A percentile compares a stretch with the other conserved stretches of the same genome.
Evolutionary conservation across 1,284 basidiomycete species (phyloP).

Genomic region (Pyrrhoderma lamaoense): DNA sequence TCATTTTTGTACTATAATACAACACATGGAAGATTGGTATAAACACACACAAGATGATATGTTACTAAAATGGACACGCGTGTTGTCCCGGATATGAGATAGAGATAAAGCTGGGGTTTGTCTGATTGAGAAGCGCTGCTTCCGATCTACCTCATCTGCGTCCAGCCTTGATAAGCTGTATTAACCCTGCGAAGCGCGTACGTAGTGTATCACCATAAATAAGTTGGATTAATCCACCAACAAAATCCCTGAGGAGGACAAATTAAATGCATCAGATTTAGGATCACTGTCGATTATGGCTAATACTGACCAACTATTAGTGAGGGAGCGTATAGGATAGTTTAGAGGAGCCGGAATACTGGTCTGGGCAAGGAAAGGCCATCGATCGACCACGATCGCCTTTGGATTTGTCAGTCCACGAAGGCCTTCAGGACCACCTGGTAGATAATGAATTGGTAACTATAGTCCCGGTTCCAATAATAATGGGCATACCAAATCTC

Average conservation of each 20-base stretch:
- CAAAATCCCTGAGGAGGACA: slow-evolving; percentile 66
- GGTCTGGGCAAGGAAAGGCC: slow-evolving; percentile 78
- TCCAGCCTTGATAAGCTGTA: slow-evolving; percentile 27
- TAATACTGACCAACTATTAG: slow-evolving; percentile 70
- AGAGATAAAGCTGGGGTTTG: no score
- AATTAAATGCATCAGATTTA: slow-evolving; percentile 1
- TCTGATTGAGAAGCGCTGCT: no score
- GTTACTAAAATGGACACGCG: background rate
- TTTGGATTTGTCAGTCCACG: slow-evolving; percentile 83
- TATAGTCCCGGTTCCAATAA: slow-evolving; percentile 15
- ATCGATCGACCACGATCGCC: slow-evolving; percentile 78
- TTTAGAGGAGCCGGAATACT: slow-evolving; percentile 80
- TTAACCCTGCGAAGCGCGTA: slow-evolving; percentile 48
- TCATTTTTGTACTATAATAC: no score
- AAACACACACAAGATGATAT: background rate
- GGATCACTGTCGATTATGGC: slow-evolving; percentile 15
- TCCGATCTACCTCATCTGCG: slow-evolving; percentile 2
- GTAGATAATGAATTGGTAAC: slow-evolving; percentile 33
- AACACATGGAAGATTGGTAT: no score
- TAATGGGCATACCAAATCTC: slow-evolving; percentile 57
- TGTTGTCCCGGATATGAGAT: no score
- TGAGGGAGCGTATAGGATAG: slow-evolving; percentile 78
- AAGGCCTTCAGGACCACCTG: slow-evolving; percentile 79
- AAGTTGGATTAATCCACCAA: slow-evolving; percentile 65
- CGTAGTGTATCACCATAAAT: slow-evolving; percentile 70